Conservation (phyloP, 179 eudicot genomes). For the Patellifolia procumbens region DNA sequence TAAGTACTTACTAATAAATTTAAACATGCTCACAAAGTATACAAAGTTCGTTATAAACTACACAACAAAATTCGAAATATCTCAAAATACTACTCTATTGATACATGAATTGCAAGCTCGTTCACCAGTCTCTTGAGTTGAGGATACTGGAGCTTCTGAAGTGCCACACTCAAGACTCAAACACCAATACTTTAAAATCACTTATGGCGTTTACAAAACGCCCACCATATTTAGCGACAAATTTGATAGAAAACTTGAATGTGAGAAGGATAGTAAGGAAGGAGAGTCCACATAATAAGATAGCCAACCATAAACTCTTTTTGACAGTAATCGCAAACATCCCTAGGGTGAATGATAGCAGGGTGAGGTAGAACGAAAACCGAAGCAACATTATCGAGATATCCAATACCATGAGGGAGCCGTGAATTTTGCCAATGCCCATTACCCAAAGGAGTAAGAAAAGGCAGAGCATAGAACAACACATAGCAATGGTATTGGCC, state of each 20-base stretch:
- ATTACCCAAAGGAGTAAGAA: slow-evolving; percentile 11
- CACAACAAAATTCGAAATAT: too few species aligned
- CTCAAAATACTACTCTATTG: too few species aligned
- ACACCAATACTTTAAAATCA: background rate
- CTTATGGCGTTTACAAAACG: background rate
- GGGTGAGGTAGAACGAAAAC: background rate
- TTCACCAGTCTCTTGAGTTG: too few species aligned
- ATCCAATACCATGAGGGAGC: background rate
- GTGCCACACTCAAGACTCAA: too few species aligned
- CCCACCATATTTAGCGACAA: background rate
- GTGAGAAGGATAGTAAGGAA: background rate
- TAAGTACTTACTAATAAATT: too few species aligned
- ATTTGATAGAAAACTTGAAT: background rate
- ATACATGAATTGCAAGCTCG: too few species aligned
- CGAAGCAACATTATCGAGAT: background rate
- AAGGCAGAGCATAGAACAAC: background rate
- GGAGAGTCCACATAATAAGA: background rate
- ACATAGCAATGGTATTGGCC: background rate
- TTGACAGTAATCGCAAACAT: background rate
- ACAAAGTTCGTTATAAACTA: too few species aligned
- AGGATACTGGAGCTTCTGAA: too few species aligned
- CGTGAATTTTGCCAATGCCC: too few species aligned
- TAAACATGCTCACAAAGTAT: too few species aligned
- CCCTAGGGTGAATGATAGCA: background rate
- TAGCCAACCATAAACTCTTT: background rate